Percentiles rank a stretch among this genome's conserved stretches.
These are phyloP conservation scores for Suhomyces chickasaworum DNA, from an alignment of 1,139 yeast genomes.

Conservation along the genomic window DNA sequence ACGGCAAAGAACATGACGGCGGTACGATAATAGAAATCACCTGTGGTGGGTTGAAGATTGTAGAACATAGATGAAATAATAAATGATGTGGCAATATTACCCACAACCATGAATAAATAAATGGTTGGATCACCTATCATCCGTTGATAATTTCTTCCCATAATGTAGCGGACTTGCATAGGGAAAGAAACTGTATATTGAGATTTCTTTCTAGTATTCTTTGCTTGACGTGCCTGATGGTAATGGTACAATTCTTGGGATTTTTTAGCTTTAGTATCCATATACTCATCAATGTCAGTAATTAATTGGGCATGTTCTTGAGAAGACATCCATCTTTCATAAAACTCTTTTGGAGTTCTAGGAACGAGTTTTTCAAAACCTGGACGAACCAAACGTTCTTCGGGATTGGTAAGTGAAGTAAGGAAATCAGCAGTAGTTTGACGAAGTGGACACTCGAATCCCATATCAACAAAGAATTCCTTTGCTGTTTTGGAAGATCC, in stretches of 20 bases:
- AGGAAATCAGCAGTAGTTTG: slow-evolving; percentile 59
- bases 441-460: slow-evolving; percentile 49
- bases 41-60: slow-evolving; percentile 47
- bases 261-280: slow-evolving; percentile 21
- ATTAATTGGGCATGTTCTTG: slow-evolving; percentile 43
- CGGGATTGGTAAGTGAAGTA: slow-evolving; percentile 62
- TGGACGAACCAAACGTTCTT: slow-evolving; percentile 42
- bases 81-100: slow-evolving; percentile 71
- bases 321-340: slow-evolving; percentile 63
- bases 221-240: slow-evolving; percentile 60
- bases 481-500: slow-evolving; percentile 26
- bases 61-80: slow-evolving; percentile 75
- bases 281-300: slow-evolving; percentile 35
- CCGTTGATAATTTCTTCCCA: slow-evolving; percentile 64
- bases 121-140: slow-evolving; percentile 67
- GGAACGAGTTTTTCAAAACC: slow-evolving; percentile 68
- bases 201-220: slow-evolving; percentile 53
- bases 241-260: slow-evolving; percentile 42
- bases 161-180: slow-evolving; percentile 64
- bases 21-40: slow-evolving; percentile 65
- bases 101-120: slow-evolving; percentile 57
- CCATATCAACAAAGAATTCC: slow-evolving; percentile 26
- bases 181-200: slow-evolving; percentile 66
- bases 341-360: slow-evolving; percentile 68
- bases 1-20: slow-evolving; percentile 77